Base-by-base conservation (phyloP, 1,284 basidiomycete species). In the Melampsora abietis-canadensis region DNA sequence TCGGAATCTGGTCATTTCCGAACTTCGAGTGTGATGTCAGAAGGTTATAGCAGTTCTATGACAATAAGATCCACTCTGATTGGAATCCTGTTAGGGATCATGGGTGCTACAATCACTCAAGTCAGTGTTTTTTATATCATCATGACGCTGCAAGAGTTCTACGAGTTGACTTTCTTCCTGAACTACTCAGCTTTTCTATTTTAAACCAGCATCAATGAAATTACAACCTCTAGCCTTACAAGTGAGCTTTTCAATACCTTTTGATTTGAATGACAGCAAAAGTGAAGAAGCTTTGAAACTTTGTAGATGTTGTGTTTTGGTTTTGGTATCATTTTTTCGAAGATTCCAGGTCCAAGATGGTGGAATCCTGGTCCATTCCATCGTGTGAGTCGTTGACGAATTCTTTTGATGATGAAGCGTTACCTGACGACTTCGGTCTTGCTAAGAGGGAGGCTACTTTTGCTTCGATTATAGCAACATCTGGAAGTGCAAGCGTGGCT, bases 391-490 rank as follows among this genome's bases (percentile, higher is more conserved):
- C 47, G 15, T 3, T 40, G 37, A 40, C 12, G 10, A 40, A 40
- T 6, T 6, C 6, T 40, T 12, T 40, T 40, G 6, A 34, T 12
- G 10, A 40, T 40, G 37, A 5, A 40, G 37, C 6, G 37, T 7
- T 12, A 40, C 37, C 37, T 40, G 51, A 27, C 19, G n/a, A 21
- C 15, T 21, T 27, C 51, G 3, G n/a, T 54, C 21, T n/a, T 24
- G n/a, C 37, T 40, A 31, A 74, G 72, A 74, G 65, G 47, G 72
- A 74, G 44, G 66, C 72, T 34, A 67, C 72, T 10, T 74, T 74
- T 31, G 59, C 48, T 21, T 66, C 72, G 1, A 74, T 74, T 21
- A 74, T 67, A 46, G 72, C 72, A 3, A 59, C 48, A 59, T 60
- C 72, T 47, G 72, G 48, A n/a, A 67, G 57, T 31, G 51, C 64